phyloP scores from a whole-genome alignment of 768 basidiomycete genomes.

The Mycena galopus region DNA sequence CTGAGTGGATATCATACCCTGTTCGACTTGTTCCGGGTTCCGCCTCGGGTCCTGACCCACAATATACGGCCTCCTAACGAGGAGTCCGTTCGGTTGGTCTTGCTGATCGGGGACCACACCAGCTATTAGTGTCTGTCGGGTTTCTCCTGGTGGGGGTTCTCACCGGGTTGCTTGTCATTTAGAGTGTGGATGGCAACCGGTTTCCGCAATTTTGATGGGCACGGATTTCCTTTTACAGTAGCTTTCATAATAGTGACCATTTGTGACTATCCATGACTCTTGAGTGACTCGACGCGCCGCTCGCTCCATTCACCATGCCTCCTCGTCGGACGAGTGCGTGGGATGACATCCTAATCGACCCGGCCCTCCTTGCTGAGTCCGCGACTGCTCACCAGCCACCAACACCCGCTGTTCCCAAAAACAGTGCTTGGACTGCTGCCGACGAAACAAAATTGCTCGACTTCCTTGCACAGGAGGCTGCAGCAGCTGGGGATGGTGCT shows the following conservation, averaged over 20 bases:
- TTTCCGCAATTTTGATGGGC: neutral
- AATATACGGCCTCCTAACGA: no score
- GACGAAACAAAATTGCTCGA: neutral
- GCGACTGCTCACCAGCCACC: neutral
- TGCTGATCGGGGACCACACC: no score
- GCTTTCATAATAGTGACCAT: neutral
- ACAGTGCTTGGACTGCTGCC: neutral
- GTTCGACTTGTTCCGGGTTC: no score
- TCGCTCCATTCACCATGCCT: neutral
- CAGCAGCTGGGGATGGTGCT: neutral
- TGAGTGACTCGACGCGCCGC: constrained; percentile 12
- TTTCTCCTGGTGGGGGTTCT: no score
- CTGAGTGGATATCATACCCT: no score
- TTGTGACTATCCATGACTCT: no score
- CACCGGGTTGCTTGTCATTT: no score
- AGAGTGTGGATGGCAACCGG: no score
- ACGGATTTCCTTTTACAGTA: neutral
- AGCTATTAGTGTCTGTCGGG: no score
- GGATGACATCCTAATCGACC: neutral
- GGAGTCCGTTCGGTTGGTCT: no score
- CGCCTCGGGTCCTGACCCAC: no score
- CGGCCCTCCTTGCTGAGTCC: neutral
- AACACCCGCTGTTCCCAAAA: neutral
- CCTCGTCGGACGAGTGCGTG: neutral
- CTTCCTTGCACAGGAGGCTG: neutral